Evolutionary conservation across 2,329 filamentous ascomycete species (phyloP).

Genomic region (Trichoderma polysporum): DNA sequence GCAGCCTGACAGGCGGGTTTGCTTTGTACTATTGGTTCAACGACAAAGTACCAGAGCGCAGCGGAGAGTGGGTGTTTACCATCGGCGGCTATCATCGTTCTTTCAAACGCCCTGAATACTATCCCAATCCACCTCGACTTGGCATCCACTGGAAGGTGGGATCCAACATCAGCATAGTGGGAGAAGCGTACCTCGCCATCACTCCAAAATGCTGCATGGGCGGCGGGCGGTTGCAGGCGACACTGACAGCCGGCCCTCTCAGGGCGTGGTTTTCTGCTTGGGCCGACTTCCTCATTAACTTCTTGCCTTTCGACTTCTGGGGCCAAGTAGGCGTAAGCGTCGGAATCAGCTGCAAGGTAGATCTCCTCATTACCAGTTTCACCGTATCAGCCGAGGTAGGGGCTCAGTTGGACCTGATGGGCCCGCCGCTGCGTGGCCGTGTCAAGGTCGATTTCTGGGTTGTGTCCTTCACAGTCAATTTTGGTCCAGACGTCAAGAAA

Average conservation of each 20-base stretch:
- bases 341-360: slow-evolving; percentile 24
- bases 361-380: slow-evolving; percentile 23
- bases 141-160: slow-evolving; percentile 32
- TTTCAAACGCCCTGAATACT: slow-evolving; percentile 31
- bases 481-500: neutral
- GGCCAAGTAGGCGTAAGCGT: slow-evolving; percentile 28
- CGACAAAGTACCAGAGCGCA: neutral
- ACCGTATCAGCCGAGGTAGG: slow-evolving; percentile 24
- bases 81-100: slow-evolving; percentile 40
- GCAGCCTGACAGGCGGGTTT: slow-evolving; percentile 40
- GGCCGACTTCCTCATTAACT: slow-evolving; percentile 30
- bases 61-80: slow-evolving; percentile 41
- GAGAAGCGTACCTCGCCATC: slow-evolving; percentile 41
- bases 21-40: slow-evolving; percentile 29
- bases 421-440: slow-evolving; percentile 23
- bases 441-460: slow-evolving; percentile 27
- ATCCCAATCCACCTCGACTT: slow-evolving; percentile 34
- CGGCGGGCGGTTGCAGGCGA: slow-evolving; percentile 26
- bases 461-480: slow-evolving; percentile 25
- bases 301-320: slow-evolving; percentile 33
- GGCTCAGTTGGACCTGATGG: slow-evolving; percentile 18
- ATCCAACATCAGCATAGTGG: slow-evolving; percentile 30
- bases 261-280: neutral
- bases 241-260: neutral
- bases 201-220: slow-evolving; percentile 39